A percentile compares a stretch with the other conserved stretches of the same genome.
Evolutionary conservation across 805 yeast genomes (phyloP).

Genomic region (Candida sakaeoensis): DNA sequence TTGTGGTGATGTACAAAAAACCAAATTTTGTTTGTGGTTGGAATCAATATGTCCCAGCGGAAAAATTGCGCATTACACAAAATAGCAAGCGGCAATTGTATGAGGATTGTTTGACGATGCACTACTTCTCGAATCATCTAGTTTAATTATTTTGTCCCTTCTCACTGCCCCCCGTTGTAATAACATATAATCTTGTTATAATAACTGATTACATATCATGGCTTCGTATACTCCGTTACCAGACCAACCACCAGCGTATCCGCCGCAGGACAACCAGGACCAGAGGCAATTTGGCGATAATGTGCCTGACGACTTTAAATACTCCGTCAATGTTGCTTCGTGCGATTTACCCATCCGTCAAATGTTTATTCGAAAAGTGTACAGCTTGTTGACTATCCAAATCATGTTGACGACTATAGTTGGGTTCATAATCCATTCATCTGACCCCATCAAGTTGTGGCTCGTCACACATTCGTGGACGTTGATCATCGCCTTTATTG

Average conservation of each 20-base stretch:
- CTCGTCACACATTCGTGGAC: conserved; percentile 57
- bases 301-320: conserved; percentile 77
- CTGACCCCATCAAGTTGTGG: conserved; percentile 48
- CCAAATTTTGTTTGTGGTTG: too few species aligned
- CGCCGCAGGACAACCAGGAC: conserved; percentile 3
- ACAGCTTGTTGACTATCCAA: conserved; percentile 65
- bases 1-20: too few species aligned
- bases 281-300: conserved; percentile 28
- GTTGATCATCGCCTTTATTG: conserved; percentile 51
- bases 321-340: conserved; percentile 69
- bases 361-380: conserved; percentile 75
- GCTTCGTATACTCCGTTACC: conserved; percentile 10
- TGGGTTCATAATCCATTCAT: conserved; percentile 48
- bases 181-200: too few species aligned
- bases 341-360: conserved; percentile 76
- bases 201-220: conserved; percentile 2
- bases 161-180: too few species aligned
- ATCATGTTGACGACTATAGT: conserved; percentile 56
- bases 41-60: too few species aligned
- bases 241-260: conserved; percentile 10
- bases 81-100: not conserved
- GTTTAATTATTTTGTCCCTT: not conserved
- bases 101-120: not conserved
- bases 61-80: not conserved
- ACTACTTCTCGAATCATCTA: not conserved